phyloP scores from a whole-genome alignment of 306 rosid species.

The Rosa persica region DNA sequence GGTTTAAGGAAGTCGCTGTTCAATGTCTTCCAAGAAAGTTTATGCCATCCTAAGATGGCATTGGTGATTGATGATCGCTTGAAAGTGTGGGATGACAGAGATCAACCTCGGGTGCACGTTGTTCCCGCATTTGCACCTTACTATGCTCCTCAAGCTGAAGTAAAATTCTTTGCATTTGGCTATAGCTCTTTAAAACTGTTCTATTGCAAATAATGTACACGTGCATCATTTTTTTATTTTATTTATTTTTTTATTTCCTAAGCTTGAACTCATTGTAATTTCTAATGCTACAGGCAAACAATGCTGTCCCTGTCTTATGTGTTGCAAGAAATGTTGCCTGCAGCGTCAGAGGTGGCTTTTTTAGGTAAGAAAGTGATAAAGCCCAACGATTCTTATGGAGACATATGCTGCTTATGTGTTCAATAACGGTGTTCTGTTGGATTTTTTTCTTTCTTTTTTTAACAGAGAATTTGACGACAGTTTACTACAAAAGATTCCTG shows the following conservation, averaged over 20 bases:
- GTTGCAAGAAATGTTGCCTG: constrained; percentile 99
- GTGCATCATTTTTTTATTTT: constrained; percentile 7
- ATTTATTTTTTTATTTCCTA: background rate
- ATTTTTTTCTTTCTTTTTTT: constrained; percentile 44
- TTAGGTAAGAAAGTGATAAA: constrained; percentile 61
- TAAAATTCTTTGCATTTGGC: constrained; percentile 31
- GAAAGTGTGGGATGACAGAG: constrained; percentile 99
- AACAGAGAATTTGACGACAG: constrained; percentile 91
- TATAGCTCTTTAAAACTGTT: constrained; percentile 22
- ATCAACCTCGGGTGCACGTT: constrained; percentile 97
- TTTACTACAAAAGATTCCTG: constrained; percentile 76
- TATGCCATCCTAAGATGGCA: constrained; percentile 95
- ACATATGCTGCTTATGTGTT: background rate
- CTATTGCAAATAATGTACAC: constrained; percentile 9
- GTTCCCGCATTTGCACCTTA: constrained; percentile 99
- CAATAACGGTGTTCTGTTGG: constrained; percentile 25
- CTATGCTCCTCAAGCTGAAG: constrained; percentile 98
- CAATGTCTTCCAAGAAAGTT: constrained; percentile 87
- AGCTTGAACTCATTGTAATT: constrained; percentile 27
- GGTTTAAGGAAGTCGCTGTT: constrained; percentile 91
- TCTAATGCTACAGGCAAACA: constrained; percentile 65
- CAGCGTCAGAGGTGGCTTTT: constrained; percentile 95
- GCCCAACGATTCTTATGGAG: background rate
- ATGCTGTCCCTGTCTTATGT: constrained; percentile 83
- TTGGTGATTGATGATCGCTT: constrained; percentile 97